phyloP scores from a whole-genome alignment of 176 grass and related monocot genomes.

The Pontederia crassipes region DNA sequence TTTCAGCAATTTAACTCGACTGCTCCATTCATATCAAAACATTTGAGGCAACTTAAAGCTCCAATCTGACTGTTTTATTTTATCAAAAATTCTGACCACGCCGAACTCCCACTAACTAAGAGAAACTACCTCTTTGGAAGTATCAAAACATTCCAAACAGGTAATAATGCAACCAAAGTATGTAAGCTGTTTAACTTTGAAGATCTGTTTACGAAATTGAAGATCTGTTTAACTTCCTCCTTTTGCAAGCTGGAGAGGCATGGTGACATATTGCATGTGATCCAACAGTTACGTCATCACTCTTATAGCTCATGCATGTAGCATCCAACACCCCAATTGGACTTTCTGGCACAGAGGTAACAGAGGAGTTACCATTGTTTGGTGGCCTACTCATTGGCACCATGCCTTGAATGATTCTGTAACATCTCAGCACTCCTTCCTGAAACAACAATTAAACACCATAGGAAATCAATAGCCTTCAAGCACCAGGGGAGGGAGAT shows the following conservation, averaged over 20 bases:
- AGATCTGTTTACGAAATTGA: constrained; percentile 20
- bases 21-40: no score
- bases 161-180: constrained; percentile 33
- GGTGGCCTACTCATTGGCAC: constrained; percentile 34
- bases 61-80: no score
- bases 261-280: constrained; percentile 43
- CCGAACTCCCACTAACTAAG: no score
- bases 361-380: constrained; percentile 29
- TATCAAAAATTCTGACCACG: no score
- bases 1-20: no score
- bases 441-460: constrained; percentile 13
- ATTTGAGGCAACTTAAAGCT: no score
- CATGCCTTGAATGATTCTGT: constrained; percentile 61
- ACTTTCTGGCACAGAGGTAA: constrained; percentile 60
- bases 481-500: background rate
- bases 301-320: constrained; percentile 68
- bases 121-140: constrained; percentile 16
- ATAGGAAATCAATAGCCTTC: background rate
- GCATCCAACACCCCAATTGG: constrained; percentile 69
- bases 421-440: constrained; percentile 76
- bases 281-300: constrained; percentile 48
- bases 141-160: constrained; percentile 33
- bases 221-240: constrained; percentile 64
- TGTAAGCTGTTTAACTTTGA: no score
- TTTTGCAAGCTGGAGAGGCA: constrained; percentile 59